phyloP scores from a whole-genome alignment of 345 rosid species.

The Citrus trifoliata region DNA sequence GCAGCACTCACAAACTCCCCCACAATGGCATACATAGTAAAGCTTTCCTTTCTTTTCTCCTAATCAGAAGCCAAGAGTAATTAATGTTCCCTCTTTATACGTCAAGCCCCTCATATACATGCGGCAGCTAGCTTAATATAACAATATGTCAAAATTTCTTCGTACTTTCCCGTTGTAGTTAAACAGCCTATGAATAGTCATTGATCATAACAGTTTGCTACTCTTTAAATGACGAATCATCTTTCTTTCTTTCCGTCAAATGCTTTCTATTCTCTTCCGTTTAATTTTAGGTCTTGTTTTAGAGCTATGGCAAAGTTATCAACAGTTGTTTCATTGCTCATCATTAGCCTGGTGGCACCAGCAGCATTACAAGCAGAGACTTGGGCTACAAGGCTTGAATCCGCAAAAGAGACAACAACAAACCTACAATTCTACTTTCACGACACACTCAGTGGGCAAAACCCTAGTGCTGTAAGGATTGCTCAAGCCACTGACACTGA shows the following conservation, averaged over 20 bases:
- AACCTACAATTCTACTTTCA: slow-evolving; percentile 71
- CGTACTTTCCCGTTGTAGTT: background rate
- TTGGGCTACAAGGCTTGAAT: slow-evolving; percentile 30
- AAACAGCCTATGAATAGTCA: slow-evolving; percentile 14
- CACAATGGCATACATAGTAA: no score
- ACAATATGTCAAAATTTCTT: background rate
- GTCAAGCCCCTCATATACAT: no score
- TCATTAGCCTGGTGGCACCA: slow-evolving; percentile 6
- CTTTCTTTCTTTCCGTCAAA: background rate
- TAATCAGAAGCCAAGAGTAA: background rate
- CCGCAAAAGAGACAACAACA: slow-evolving; percentile 37
- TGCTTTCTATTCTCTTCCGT: background rate
- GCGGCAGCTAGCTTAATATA: background rate
- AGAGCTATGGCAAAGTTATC: slow-evolving; percentile 22
- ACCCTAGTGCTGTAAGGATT: slow-evolving; percentile 49
- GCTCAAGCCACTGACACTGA: slow-evolving; percentile 36
- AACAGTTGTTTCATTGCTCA: slow-evolving; percentile 4
- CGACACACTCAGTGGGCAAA: slow-evolving; percentile 53
- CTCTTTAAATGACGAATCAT: background rate
- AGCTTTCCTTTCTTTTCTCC: no score
- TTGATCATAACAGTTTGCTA: background rate
- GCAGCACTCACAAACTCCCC: no score
- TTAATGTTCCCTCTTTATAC: background rate
- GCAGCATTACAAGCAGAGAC: slow-evolving; percentile 13
- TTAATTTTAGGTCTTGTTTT: background rate